A percentile compares a stretch with the other conserved stretches of the same genome.
These are phyloP conservation scores for Mesembryanthemum crystallinum DNA, from an alignment of 148 eudicot species.

Conservation along the genomic window DNA sequence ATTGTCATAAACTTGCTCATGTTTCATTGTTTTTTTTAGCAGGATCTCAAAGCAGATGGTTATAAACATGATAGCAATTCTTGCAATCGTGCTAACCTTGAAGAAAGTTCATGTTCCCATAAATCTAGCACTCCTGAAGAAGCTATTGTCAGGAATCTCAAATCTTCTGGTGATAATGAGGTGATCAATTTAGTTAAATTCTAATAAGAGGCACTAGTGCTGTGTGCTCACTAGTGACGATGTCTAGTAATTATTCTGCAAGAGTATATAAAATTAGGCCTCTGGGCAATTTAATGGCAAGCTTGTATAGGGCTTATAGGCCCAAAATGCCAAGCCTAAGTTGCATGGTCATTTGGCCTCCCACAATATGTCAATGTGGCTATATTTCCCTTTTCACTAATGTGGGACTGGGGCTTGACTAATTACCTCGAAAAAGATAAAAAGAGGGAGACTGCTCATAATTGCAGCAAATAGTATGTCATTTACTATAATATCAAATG, in stretches of 20 bases:
- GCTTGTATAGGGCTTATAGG: background rate
- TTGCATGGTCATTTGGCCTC: constrained; percentile 7
- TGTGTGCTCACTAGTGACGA: too few relatives aligned
- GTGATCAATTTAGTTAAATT: constrained; percentile 25
- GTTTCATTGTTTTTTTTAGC: constrained; percentile 17
- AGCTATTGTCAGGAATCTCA: constrained; percentile 29
- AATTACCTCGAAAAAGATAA: background rate
- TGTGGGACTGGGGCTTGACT: background rate
- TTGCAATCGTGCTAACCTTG: constrained; percentile 46
- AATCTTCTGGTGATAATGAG: constrained; percentile 35
- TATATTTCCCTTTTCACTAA: background rate
- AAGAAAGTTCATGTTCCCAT: constrained; percentile 59
- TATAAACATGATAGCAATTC: constrained; percentile 39
- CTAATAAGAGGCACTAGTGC: background rate
- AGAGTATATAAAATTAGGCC: background rate
- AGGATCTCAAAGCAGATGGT: constrained; percentile 50
- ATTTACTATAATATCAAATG: background rate
- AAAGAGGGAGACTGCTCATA: background rate
- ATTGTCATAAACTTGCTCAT: background rate
- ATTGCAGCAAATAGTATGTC: background rate
- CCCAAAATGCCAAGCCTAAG: background rate
- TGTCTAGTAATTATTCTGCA: background rate
- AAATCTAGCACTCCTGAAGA: constrained; percentile 45
- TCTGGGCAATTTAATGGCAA: background rate
- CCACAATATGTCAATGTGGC: background rate